These are phyloP conservation scores for Aspergillus latus DNA, from an alignment of 2,329 filamentous ascomycete genomes.

Conservation along the genomic window DNA sequence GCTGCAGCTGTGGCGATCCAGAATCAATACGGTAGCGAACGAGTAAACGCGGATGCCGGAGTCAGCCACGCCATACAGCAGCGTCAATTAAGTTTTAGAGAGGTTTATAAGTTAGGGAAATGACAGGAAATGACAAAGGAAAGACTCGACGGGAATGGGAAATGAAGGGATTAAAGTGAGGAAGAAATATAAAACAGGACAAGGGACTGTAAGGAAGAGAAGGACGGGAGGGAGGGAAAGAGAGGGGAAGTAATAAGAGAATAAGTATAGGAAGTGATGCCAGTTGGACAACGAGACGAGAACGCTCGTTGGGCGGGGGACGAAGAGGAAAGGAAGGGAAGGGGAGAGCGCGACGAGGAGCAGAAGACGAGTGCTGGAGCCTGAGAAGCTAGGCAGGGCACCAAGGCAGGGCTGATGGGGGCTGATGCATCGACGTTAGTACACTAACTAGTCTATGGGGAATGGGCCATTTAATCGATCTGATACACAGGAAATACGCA, in stretches of 20 bases:
- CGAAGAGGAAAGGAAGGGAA: slow-evolving; percentile 29
- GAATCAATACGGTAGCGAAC: slow-evolving; percentile 12
- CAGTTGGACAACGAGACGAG: slow-evolving; percentile 49
- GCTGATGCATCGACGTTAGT: neutral
- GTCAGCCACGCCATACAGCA: slow-evolving; percentile 13
- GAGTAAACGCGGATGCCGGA: slow-evolving; percentile 7
- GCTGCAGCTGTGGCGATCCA: slow-evolving; percentile 9
- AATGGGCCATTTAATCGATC: slow-evolving; percentile 17
- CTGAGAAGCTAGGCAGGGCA: slow-evolving; percentile 1
- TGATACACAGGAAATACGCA: too few species aligned
- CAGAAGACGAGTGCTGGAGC: slow-evolving; percentile 24
- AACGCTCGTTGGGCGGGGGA: slow-evolving; percentile 37
- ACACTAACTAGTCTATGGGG: slow-evolving; percentile 5
- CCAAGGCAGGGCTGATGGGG: slow-evolving; percentile 2
- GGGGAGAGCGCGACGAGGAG: slow-evolving; percentile 22
- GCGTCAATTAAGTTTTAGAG: slow-evolving; percentile 16
- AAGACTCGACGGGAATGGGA: slow-evolving; percentile 15
- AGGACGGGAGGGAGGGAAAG: slow-evolving; percentile 23
- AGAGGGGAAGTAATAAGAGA: slow-evolving; percentile 25
- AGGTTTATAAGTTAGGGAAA: slow-evolving; percentile 9
- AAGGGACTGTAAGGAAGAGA: slow-evolving; percentile 16
- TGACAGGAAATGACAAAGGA: slow-evolving; percentile 6
- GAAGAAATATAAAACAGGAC: slow-evolving; percentile 19
- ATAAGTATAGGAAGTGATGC: slow-evolving; percentile 26
- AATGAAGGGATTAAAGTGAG: slow-evolving; percentile 16